phyloP scores from a whole-genome alignment of 441 rosid genomes.

The Capsella rubella region DNA sequence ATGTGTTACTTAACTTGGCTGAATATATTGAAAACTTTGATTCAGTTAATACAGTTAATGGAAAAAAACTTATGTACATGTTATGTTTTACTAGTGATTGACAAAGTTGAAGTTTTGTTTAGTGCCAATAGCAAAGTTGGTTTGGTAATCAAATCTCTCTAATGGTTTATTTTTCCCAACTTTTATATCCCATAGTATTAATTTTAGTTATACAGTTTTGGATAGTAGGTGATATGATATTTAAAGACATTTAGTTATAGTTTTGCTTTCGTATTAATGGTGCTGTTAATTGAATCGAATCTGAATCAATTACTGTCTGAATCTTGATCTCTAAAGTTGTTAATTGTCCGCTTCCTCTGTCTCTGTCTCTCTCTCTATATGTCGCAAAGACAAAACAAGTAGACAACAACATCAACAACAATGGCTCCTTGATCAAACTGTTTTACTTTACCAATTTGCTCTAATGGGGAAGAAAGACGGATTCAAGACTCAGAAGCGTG shows the following conservation, averaged over 20 bases:
- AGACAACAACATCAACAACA: slow-evolving; percentile 9
- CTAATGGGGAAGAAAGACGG: slow-evolving; percentile 44
- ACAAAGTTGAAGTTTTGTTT: neutral
- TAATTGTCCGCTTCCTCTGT: slow-evolving; percentile 1
- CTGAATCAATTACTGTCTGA: neutral
- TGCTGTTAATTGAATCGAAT: neutral
- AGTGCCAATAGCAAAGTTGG: neutral
- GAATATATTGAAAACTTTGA: neutral
- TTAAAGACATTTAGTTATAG: neutral
- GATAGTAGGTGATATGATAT: neutral
- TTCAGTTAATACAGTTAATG: no score
- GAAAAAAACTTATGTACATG: no score
- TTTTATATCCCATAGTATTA: no score
- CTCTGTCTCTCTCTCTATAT: neutral
- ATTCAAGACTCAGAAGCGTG: slow-evolving; percentile 68
- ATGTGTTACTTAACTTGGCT: neutral
- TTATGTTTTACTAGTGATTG: no score
- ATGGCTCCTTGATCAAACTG: slow-evolving; percentile 36
- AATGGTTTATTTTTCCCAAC: no score
- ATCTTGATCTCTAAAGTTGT: slow-evolving; percentile 11
- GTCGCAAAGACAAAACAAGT: slow-evolving; percentile 13
- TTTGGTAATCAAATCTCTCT: neutral
- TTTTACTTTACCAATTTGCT: neutral
- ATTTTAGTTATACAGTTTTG: neutral
- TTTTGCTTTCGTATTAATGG: neutral